Evolutionary conservation across 805 yeast genomes (phyloP).

Genomic region (Soucietia sequanensis): DNA sequence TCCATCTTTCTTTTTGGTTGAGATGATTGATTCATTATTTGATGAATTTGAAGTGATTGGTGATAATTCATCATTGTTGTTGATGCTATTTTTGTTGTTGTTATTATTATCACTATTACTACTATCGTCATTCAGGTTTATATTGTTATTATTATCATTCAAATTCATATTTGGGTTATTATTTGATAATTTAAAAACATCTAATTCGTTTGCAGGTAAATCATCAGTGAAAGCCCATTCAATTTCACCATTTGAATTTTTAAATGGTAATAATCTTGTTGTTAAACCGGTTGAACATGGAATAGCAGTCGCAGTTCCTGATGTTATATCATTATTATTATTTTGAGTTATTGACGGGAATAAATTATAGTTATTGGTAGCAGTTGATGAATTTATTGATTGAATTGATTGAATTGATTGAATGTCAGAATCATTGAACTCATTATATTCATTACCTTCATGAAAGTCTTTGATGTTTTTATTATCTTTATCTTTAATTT

Average conservation of each 20-base stretch:
- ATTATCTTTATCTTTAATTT: too few relatives aligned
- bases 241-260: conserved; percentile 52
- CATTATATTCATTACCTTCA: too few relatives aligned
- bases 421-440: neutral
- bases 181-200: conserved; percentile 25
- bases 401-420: neutral
- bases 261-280: conserved; percentile 50
- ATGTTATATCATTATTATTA: conserved; percentile 2
- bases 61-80: conserved; percentile 23
- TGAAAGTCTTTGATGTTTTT: too few relatives aligned
- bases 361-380: neutral
- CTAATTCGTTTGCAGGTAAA: conserved; percentile 25
- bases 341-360: conserved; percentile 10
- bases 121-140: conserved; percentile 3
- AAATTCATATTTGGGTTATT: conserved; percentile 3
- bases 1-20: conserved; percentile 14
- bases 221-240: conserved; percentile 57
- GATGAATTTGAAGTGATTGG: conserved; percentile 41
- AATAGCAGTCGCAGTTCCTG: conserved; percentile 10
- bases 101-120: conserved; percentile 2
- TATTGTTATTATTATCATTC: conserved; percentile 4
- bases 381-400: neutral
- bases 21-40: conserved; percentile 28
- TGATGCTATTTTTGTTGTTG: conserved; percentile 8
- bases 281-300: conserved; percentile 52